Conservation (phyloP, 768 basidiomycete species). For the Russula sp. region DNA sequence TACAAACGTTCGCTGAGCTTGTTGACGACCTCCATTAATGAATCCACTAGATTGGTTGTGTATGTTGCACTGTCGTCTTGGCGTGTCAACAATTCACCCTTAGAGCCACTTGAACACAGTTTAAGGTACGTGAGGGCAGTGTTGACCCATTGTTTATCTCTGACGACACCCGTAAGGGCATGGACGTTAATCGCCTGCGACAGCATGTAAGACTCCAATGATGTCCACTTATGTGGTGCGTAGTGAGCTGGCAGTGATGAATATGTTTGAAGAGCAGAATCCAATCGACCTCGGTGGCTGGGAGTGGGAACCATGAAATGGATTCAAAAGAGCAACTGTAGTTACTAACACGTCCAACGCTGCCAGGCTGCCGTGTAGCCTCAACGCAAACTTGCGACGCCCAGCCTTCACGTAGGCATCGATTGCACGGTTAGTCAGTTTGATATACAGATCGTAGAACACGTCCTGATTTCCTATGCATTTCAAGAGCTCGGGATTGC, state of each 20-base stretch:
- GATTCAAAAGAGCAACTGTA: neutral
- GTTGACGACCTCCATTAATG: constrained; percentile 42
- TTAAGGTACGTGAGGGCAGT: constrained; percentile 70
- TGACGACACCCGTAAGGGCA: constrained; percentile 43
- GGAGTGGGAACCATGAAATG: constrained; percentile 2
- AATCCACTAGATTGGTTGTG: constrained; percentile 42
- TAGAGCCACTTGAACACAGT: constrained; percentile 50
- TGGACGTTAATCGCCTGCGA: constrained; percentile 68
- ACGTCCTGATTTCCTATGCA: constrained; percentile 46
- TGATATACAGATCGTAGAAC: constrained; percentile 76
- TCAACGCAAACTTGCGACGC: constrained; percentile 77
- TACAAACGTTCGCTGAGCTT: constrained; percentile 47
- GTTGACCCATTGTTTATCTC: constrained; percentile 75
- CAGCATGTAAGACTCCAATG: constrained; percentile 73
- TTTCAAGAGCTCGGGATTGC: constrained; percentile 51
- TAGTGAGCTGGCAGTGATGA: constrained; percentile 82
- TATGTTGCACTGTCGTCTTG: constrained; percentile 46
- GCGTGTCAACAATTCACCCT: constrained; percentile 45
- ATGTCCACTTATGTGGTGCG: constrained; percentile 73
- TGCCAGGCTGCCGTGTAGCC: constrained; percentile 78
- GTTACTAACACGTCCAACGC: constrained; percentile 76
- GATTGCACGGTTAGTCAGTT: constrained; percentile 72
- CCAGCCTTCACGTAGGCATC: constrained; percentile 79
- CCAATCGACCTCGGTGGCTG: constrained; percentile 61
- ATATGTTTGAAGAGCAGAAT: constrained; percentile 60